Evolutionary conservation across 208 protist species (phyloP).

Genomic region (Leishmania tarentolae): DNA sequence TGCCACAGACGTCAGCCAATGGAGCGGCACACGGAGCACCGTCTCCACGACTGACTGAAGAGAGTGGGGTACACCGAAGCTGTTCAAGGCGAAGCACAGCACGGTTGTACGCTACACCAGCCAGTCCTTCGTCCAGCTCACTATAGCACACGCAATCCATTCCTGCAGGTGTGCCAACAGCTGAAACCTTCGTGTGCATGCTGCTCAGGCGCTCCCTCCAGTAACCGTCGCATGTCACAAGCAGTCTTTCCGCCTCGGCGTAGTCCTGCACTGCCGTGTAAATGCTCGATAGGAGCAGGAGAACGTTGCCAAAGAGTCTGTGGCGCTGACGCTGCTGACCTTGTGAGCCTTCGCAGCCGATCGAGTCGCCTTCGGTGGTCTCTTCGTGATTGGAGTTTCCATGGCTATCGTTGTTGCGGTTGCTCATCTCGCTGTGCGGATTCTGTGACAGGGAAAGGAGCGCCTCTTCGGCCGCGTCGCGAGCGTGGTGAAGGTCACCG

Average conservation of each 20-base stretch:
- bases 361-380: not conserved
- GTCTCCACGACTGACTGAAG: not conserved
- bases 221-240: constrained; percentile 58
- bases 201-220: constrained; percentile 43
- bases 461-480: constrained; percentile 31
- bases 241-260: constrained; percentile 59
- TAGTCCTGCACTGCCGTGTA: constrained; percentile 48
- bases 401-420: not conserved
- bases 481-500: constrained; percentile 40
- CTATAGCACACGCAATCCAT: not conserved
- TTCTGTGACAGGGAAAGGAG: constrained; percentile 27
- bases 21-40: not conserved
- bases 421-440: not conserved
- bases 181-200: not conserved
- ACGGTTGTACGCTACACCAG: constrained; percentile 48
- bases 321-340: constrained; percentile 12
- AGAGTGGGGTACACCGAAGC: constrained; percentile 2
- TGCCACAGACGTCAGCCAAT: not conserved
- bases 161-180: not conserved
- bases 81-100: constrained; percentile 54
- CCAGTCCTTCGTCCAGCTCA: constrained; percentile 27
- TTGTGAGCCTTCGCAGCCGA: not conserved
- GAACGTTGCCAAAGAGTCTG: constrained; percentile 40
- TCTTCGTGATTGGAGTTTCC: not conserved
- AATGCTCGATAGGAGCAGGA: constrained; percentile 56